Conservation (phyloP, 2,329 filamentous ascomycete genomes). For the Chalaropsis thielavioides region DNA sequence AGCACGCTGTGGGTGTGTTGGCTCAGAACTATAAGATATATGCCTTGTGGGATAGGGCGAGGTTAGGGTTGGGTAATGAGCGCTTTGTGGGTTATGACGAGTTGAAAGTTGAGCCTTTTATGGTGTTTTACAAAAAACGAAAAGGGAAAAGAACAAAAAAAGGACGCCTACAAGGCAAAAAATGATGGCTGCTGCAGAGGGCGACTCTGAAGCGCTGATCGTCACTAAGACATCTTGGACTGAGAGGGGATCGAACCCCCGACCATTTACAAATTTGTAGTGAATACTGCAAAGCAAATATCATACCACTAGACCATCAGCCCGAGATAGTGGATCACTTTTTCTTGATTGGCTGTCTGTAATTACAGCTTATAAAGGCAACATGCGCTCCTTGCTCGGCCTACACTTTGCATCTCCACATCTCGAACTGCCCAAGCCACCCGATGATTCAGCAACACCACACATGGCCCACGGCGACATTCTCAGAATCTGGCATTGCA, state of each 20-base stretch:
- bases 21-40: too few species aligned
- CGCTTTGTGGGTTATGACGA: not conserved
- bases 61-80: too few species aligned
- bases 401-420: not conserved
- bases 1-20: not conserved
- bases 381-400: not conserved
- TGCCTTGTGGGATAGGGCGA: not conserved
- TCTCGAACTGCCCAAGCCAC: too few species aligned
- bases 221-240: slow-evolving; percentile 5
- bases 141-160: slow-evolving; percentile 3
- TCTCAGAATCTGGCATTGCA: not conserved
- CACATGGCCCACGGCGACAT: not conserved
- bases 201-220: not conserved
- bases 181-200: not conserved
- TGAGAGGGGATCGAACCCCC: slow-evolving; percentile 19
- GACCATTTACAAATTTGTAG: slow-evolving; percentile 18
- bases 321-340: slow-evolving; percentile 7
- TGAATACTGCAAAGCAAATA: slow-evolving; percentile 19
- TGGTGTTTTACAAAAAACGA: not conserved
- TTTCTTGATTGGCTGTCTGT: not conserved
- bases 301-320: slow-evolving; percentile 19
- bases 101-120: too few species aligned
- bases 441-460: too few species aligned
- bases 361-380: not conserved
- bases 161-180: not conserved